Base-by-base conservation (phyloP, 345 rosid species). In the Arabidopsis suecica region DNA sequence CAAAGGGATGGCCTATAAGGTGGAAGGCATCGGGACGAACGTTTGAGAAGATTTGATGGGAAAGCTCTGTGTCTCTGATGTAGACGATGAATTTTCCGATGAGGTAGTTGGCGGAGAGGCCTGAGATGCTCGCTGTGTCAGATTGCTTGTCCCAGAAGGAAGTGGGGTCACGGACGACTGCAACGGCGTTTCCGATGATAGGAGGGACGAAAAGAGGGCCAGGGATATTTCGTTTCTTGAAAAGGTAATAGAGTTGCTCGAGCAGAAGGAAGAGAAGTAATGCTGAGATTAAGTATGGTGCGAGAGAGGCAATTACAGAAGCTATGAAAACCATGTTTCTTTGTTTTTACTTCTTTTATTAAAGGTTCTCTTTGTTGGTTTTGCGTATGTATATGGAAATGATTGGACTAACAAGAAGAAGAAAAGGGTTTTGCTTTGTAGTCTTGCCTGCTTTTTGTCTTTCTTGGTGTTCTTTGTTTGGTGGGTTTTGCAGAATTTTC, bases 1-100 rank as follows among this genome's bases (percentile, higher is more conserved):
- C 98, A 28, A 93, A 93, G 0, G 93, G 97, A 77, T 91, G 93
- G 11, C 96, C 98, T 2, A 89, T 79, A 1, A 93, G 85, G 64
- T 68, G 72, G 82, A 93, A 93, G 3, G 91, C 97, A 65, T 93
- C 98, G 2, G 96, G 89, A 6, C 92, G 85, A 6, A 93, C 93
- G 48, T 91, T 93, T 69, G 91, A 28, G 80, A 93, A 93, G 30
- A 91, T 65, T 25, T 77, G 83, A 53, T 89, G 96, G 53, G 90
- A 88, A 25, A 93, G 93, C 54, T 93, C 88, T 0, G 88, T 69
- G 79, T 78, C 82, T 36, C 86, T 85, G 34, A 88, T 69, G 75
- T 83, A 93, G 60, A 93, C 51, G 5, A 89, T 87, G 81, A 93
- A 93, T 47, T 78, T 83, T 0, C 98, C 97, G 68, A 86, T 59